Conservation (phyloP, 306 rosid genomes). For the Biancaea sappan region DNA sequence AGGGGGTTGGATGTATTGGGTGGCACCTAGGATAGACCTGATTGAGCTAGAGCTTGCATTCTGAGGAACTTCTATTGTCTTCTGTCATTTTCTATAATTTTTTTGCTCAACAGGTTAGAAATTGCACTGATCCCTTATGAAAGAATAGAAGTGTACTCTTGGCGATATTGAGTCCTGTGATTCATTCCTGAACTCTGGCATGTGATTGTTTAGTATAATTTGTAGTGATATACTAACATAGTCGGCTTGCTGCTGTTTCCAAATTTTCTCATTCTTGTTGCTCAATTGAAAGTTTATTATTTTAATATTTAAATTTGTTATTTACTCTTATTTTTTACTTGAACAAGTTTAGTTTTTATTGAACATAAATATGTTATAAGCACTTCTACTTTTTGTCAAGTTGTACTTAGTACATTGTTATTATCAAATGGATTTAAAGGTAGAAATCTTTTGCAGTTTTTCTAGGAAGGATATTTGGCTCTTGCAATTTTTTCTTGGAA, state of each 20-base stretch:
- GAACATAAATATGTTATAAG: neutral
- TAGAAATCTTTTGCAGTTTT: slow-evolving; percentile 17
- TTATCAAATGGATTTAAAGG: slow-evolving; percentile 67
- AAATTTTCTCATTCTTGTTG: neutral
- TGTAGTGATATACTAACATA: neutral
- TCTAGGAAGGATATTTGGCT: neutral
- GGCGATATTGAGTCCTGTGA: neutral
- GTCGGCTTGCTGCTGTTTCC: neutral
- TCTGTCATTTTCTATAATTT: neutral
- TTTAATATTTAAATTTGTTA: neutral
- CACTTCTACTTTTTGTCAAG: neutral
- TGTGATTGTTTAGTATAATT: neutral
- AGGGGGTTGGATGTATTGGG: too few species aligned
- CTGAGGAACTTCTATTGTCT: too few species aligned
- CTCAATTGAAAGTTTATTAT: neutral
- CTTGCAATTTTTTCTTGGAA: neutral
- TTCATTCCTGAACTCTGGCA: neutral
- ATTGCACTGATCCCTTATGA: neutral
- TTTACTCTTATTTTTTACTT: neutral
- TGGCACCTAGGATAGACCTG: too few species aligned
- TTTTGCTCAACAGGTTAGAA: too few species aligned
- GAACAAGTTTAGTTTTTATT: neutral
- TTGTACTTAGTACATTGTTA: neutral
- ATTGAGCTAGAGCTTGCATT: too few species aligned
- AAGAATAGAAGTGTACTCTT: neutral